phyloP scores from a whole-genome alignment of 495 filamentous ascomycete genomes.

The Bombardia bombarda region DNA sequence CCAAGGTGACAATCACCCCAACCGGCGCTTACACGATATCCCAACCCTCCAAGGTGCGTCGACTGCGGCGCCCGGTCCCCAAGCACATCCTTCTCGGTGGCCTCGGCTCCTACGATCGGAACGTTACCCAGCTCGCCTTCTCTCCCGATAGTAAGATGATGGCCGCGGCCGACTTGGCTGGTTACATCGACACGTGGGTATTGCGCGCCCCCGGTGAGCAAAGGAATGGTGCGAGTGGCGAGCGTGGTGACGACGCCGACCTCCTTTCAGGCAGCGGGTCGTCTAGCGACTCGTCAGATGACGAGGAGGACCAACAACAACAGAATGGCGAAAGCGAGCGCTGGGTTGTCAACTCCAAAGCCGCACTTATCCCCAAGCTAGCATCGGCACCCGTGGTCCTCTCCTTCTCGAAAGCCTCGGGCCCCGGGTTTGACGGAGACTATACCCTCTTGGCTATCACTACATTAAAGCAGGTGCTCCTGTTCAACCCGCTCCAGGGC shows the following conservation, averaged over 20 bases:
- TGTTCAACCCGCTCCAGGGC: slow-evolving; percentile 69
- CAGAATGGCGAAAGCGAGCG: slow-evolving; percentile 30
- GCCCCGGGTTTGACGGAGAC: slow-evolving; percentile 18
- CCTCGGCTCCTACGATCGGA: slow-evolving; percentile 69
- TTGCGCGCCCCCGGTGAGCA: slow-evolving; percentile 43
- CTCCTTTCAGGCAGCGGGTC: slow-evolving; percentile 20
- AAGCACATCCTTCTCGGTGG: slow-evolving; percentile 55
- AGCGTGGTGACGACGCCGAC: slow-evolving; percentile 16
- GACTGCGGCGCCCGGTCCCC: slow-evolving; percentile 48
- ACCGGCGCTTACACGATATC: slow-evolving; percentile 35
- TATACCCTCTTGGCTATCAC: slow-evolving; percentile 69
- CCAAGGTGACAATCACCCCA: slow-evolving; percentile 46
- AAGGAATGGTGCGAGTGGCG: slow-evolving; percentile 20
- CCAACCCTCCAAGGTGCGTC: slow-evolving; percentile 44
- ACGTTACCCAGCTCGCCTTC: slow-evolving; percentile 67
- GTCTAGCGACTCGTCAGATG: slow-evolving; percentile 12
- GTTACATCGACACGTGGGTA: slow-evolving; percentile 80
- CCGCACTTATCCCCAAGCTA: slow-evolving; percentile 69
- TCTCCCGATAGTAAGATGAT: slow-evolving; percentile 74
- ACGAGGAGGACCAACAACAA: slow-evolving; percentile 21
- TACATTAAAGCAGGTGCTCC: slow-evolving; percentile 62
- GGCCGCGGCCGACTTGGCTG: slow-evolving; percentile 70
- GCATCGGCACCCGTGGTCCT: slow-evolving; percentile 49
- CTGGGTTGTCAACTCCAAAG: slow-evolving; percentile 61
- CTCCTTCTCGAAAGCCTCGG: slow-evolving; percentile 49